phyloP scores from a whole-genome alignment of 2,329 filamentous ascomycete genomes.

The Zasmidium cellare region DNA sequence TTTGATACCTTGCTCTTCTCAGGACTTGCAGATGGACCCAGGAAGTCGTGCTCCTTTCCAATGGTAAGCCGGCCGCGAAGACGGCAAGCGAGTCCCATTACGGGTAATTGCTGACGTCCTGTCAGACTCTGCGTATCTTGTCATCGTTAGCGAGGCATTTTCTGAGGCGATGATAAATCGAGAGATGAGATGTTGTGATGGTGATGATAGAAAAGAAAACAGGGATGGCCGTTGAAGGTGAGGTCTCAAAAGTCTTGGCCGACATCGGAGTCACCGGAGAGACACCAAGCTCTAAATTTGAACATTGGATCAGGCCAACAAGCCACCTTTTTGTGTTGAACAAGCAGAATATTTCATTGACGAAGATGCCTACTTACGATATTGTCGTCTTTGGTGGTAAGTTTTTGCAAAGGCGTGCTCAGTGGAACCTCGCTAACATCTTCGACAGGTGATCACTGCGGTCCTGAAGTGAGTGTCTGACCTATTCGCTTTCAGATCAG shows the following conservation, averaged over 20 bases:
- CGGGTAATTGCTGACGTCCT: too few species aligned
- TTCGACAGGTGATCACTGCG: constrained; percentile 66
- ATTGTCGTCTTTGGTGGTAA: constrained; percentile 28
- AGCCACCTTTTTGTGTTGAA: too few species aligned
- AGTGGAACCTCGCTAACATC: background rate
- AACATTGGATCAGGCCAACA: background rate
- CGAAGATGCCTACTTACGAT: constrained; percentile 27
- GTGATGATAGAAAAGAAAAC: background rate
- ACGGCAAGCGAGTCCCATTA: too few species aligned
- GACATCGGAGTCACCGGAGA: background rate
- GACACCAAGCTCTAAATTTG: background rate
- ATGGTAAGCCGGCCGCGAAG: too few species aligned
- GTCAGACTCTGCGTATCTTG: too few species aligned
- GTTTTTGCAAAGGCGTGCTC: background rate
- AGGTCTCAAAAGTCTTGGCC: background rate
- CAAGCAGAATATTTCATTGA: background rate
- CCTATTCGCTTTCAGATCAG: background rate
- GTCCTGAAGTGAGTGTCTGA: constrained; percentile 67
- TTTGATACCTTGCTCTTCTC: too few species aligned
- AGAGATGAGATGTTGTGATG: background rate
- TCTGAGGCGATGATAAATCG: background rate
- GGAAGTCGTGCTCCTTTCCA: too few species aligned
- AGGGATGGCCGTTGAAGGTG: background rate
- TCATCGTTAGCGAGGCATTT: too few species aligned
- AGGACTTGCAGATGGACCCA: too few species aligned